Percentiles rank a stretch among this genome's conserved stretches.
phyloP scores from a whole-genome alignment of 23 red algal species.

The Gracilaria gracilis region DNA sequence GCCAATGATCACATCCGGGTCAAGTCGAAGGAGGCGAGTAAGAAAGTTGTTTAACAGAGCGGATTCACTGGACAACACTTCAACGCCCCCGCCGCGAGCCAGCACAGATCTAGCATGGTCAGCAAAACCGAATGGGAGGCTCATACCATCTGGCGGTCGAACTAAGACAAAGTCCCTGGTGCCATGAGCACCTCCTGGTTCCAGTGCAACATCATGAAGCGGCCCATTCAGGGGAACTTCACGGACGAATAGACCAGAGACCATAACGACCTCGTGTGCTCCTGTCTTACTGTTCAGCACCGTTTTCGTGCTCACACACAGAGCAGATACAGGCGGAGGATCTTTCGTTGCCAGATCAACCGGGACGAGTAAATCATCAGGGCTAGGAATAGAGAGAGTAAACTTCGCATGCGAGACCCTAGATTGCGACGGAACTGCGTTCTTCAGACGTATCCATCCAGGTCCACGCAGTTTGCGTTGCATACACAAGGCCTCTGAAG shows the following conservation, averaged over 20 bases:
- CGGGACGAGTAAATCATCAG: constrained; percentile 32
- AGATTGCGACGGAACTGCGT: constrained; percentile 40
- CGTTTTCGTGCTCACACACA: constrained; percentile 74
- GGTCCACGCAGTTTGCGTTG: constrained; percentile 82
- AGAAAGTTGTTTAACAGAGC: constrained; percentile 88
- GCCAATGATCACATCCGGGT: constrained; percentile 91
- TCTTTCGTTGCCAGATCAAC: constrained; percentile 26
- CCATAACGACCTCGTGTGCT: constrained; percentile 71
- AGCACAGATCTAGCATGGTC: constrained; percentile 53
- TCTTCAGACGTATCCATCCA: constrained; percentile 81
- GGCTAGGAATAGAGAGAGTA: constrained; percentile 30
- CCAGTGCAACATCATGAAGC: constrained; percentile 48
- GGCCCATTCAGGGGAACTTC: constrained; percentile 74
- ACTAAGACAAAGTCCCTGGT: constrained; percentile 78
- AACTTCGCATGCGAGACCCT: constrained; percentile 71
- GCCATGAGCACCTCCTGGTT: constrained; percentile 39
- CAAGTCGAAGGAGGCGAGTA: constrained; percentile 63
- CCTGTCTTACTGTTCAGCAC: constrained; percentile 59
- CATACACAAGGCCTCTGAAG: constrained; percentile 75
- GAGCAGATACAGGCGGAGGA: constrained; percentile 62
- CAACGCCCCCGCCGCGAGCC: constrained; percentile 55
- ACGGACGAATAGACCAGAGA: constrained; percentile 63
- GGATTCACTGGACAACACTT: constrained; percentile 80
- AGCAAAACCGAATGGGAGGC: constrained; percentile 79
- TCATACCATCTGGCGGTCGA: constrained; percentile 62